Percentiles rank a stretch among this genome's conserved stretches.
phyloP scores from a whole-genome alignment of 768 basidiomycete species.

The Suillus discolor region DNA sequence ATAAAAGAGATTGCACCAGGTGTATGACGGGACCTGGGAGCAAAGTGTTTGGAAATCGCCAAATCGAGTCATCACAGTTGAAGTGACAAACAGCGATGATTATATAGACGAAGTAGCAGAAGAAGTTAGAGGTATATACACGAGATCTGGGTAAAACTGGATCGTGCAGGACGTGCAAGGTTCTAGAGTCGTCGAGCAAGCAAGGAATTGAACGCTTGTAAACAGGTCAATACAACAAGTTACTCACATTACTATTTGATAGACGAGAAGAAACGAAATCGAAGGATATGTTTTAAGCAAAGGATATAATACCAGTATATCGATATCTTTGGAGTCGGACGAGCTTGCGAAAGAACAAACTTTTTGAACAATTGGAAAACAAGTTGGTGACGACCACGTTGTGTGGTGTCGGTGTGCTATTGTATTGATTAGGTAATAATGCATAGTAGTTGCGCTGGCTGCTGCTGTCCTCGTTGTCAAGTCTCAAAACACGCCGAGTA shows the following conservation, averaged over 20 bases:
- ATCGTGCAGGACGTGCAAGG: slow-evolving; percentile 20
- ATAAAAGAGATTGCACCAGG: slow-evolving; percentile 96
- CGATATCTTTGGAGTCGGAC: background rate
- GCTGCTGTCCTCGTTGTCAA: slow-evolving; percentile 1
- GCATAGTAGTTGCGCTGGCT: background rate
- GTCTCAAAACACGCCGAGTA: background rate
- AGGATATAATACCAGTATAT: background rate
- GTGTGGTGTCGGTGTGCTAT: slow-evolving; percentile 1
- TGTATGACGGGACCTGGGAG: slow-evolving; percentile 71
- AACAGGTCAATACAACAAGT: slow-evolving; percentile 36
- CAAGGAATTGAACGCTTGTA: slow-evolving; percentile 23
- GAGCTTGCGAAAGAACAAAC: background rate
- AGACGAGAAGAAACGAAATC: background rate
- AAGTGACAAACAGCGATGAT: background rate
- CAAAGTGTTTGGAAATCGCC: slow-evolving; percentile 77
- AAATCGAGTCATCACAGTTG: slow-evolving; percentile 54
- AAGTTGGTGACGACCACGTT: background rate
- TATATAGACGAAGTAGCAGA: background rate
- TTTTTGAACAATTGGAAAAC: background rate
- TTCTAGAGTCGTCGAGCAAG: slow-evolving; percentile 22
- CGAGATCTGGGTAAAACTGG: slow-evolving; percentile 12
- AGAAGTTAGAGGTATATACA: background rate
- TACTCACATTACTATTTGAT: background rate
- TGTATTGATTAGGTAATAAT: slow-evolving; percentile 4
- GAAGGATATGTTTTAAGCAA: background rate